phyloP scores from a whole-genome alignment of 768 basidiomycete genomes.

The Boletus reticulatus region DNA sequence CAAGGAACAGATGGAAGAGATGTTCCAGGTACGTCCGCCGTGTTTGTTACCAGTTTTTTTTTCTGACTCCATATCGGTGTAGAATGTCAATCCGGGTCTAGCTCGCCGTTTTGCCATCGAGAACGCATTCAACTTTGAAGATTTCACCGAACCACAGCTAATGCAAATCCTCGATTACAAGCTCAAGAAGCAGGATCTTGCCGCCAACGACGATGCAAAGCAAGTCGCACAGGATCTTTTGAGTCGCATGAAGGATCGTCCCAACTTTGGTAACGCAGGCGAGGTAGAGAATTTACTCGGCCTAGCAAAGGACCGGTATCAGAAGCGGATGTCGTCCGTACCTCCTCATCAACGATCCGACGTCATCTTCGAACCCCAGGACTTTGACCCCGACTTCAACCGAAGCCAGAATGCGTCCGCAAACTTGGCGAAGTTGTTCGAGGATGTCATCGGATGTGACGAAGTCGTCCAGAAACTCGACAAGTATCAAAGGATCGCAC shows the following conservation, averaged over 20 bases:
- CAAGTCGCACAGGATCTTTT: constrained; percentile 51
- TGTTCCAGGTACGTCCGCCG: constrained; percentile 56
- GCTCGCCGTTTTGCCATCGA: constrained; percentile 67
- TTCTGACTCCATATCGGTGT: background rate
- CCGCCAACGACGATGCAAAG: constrained; percentile 56
- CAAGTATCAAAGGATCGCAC: constrained; percentile 52
- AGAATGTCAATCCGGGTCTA: constrained; percentile 73
- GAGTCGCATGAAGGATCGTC: constrained; percentile 36
- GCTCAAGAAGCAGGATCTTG: constrained; percentile 54
- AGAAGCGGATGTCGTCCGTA: constrained; percentile 35
- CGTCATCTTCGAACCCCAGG: constrained; percentile 40
- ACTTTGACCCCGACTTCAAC: constrained; percentile 64
- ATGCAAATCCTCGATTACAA: constrained; percentile 52
- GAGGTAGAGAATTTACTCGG: constrained; percentile 61
- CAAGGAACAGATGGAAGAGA: constrained; percentile 63
- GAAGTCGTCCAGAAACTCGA: constrained; percentile 47
- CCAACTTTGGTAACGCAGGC: constrained; percentile 66
- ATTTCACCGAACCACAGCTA: constrained; percentile 56
- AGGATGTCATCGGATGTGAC: constrained; percentile 61
- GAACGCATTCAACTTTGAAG: constrained; percentile 65
- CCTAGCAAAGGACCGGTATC: constrained; percentile 47
- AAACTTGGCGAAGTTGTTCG: constrained; percentile 57
- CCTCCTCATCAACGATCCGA: constrained; percentile 20
- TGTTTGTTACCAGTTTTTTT: background rate
- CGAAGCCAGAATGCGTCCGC: constrained; percentile 44